A percentile compares a stretch with the other conserved stretches of the same genome.
Evolutionary conservation across 768 basidiomycete species (phyloP).

Genomic region (Rhodotorula diobovata): DNA sequence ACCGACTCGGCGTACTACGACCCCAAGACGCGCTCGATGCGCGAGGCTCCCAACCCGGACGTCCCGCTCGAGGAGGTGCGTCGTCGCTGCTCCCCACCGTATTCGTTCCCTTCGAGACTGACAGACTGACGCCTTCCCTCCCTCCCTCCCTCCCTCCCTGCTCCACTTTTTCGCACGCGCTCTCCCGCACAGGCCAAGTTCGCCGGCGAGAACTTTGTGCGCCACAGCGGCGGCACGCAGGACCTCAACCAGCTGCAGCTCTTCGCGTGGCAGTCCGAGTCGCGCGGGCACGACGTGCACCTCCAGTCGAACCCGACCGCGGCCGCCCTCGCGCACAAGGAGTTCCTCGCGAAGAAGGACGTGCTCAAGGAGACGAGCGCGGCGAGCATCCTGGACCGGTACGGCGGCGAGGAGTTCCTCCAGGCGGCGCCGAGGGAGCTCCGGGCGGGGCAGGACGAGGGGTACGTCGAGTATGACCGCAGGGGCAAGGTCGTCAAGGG

Average conservation of each 20-base stretch:
- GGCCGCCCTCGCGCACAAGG: conserved; percentile 81
- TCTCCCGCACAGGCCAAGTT: conserved; percentile 62
- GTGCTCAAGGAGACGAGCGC: conserved; percentile 80
- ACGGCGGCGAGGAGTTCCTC: conserved; percentile 90
- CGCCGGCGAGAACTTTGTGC: conserved; percentile 93
- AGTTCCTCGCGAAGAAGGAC: conserved; percentile 89
- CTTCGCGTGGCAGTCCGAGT: conserved; percentile 94
- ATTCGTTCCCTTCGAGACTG: conserved; percentile 16
- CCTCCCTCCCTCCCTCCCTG: too few species aligned
- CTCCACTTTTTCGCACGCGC: too few species aligned
- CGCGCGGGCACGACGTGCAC: conserved; percentile 90
- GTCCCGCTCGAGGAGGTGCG: conserved; percentile 81
- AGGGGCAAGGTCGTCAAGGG: conserved; percentile 88
- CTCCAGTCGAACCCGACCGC: conserved; percentile 94
- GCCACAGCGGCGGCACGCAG: conserved; percentile 84
- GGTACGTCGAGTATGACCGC: conserved; percentile 94
- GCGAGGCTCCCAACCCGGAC: conserved; percentile 80
- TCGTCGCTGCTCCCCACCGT: conserved; percentile 23
- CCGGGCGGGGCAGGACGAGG: conserved; percentile 89
- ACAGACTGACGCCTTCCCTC: too few species aligned
- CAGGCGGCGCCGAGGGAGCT: conserved; percentile 85
- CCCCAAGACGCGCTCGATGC: conserved; percentile 98
- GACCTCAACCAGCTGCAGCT: conserved; percentile 87
- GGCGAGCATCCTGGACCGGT: conserved; percentile 81
- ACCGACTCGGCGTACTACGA: conserved; percentile 96